Evolutionary conservation across 2,329 filamentous ascomycete species (phyloP).

Genomic region (Scedosporium dehoogii): DNA sequence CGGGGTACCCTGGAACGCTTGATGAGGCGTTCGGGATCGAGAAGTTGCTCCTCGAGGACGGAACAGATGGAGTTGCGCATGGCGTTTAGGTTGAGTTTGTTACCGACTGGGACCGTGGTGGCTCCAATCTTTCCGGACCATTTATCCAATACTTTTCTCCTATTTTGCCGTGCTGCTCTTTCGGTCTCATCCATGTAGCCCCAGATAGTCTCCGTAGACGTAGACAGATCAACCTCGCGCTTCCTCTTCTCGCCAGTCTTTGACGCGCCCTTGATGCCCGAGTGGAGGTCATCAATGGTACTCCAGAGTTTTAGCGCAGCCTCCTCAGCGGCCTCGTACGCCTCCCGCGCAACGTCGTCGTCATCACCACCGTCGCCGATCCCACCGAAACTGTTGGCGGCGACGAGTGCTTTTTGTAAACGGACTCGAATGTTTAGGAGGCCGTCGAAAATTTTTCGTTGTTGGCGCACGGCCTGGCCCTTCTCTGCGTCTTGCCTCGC

Average conservation of each 20-base stretch:
- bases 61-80: slow-evolving; percentile 49
- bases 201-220: slow-evolving; percentile 61
- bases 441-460: slow-evolving; percentile 78
- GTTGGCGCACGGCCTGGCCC: slow-evolving; percentile 74
- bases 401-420: slow-evolving; percentile 80
- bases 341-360: slow-evolving; percentile 31
- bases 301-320: slow-evolving; percentile 81
- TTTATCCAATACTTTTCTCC: slow-evolving; percentile 70
- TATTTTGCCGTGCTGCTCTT: slow-evolving; percentile 42
- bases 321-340: slow-evolving; percentile 68
- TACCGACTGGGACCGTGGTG: slow-evolving; percentile 43
- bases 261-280: slow-evolving; percentile 20
- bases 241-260: slow-evolving; percentile 52
- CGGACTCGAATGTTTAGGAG: slow-evolving; percentile 86
- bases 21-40: slow-evolving; percentile 55
- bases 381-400: slow-evolving; percentile 61
- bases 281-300: slow-evolving; percentile 61
- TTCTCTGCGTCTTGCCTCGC: slow-evolving; percentile 59
- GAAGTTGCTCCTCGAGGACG: slow-evolving; percentile 59
- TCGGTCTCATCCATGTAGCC: slow-evolving; percentile 59
- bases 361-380: slow-evolving; percentile 21
- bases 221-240: slow-evolving; percentile 40
- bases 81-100: slow-evolving; percentile 51
- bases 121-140: slow-evolving; percentile 72
- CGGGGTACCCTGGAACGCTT: slow-evolving; percentile 61